Percentiles rank a stretch among this genome's conserved stretches.
Evolutionary conservation across 148 eudicot genomes (phyloP).

Genomic region (Amaranthus hypochondriacus): DNA sequence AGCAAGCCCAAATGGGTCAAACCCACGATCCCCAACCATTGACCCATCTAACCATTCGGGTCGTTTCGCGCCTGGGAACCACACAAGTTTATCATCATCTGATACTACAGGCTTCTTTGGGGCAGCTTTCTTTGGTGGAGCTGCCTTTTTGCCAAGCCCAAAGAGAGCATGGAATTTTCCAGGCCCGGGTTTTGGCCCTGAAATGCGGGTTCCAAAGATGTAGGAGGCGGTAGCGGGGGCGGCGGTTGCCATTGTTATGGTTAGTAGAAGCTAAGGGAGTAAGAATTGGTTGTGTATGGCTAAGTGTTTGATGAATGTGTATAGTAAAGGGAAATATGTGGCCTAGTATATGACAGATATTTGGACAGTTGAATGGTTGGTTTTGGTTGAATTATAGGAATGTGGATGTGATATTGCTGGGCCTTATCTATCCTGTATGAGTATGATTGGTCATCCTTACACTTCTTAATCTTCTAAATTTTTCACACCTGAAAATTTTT

Average conservation of each 20-base stretch:
- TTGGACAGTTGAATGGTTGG: constrained; percentile 22
- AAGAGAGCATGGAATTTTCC: constrained; percentile 58
- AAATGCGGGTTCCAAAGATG: constrained; percentile 60
- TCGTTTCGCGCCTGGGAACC: constrained; percentile 80
- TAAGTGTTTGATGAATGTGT: not conserved
- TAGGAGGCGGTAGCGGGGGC: constrained; percentile 59
- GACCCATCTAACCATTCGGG: constrained; percentile 79
- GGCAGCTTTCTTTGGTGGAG: constrained; percentile 39
- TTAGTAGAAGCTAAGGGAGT: not conserved
- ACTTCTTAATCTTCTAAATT: constrained; percentile 10
- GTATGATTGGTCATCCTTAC: constrained; percentile 23
- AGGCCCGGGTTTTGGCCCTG: constrained; percentile 28
- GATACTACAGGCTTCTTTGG: constrained; percentile 24
- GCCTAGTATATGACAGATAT: constrained; percentile 20
- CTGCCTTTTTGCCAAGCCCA: constrained; percentile 49
- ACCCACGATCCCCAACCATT: constrained; percentile 75
- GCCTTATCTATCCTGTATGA: constrained; percentile 16
- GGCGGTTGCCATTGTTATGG: constrained; percentile 38
- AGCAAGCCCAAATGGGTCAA: constrained; percentile 84
- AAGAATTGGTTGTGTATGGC: not conserved
- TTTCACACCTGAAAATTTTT: not conserved
- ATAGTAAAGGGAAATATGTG: constrained; percentile 4
- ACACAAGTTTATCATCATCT: constrained; percentile 53
- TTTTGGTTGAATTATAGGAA: constrained; percentile 16
- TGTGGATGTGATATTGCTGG: constrained; percentile 12